Evolutionary conservation across 805 yeast species (phyloP).

Genomic region (Pichia scutulata): DNA sequence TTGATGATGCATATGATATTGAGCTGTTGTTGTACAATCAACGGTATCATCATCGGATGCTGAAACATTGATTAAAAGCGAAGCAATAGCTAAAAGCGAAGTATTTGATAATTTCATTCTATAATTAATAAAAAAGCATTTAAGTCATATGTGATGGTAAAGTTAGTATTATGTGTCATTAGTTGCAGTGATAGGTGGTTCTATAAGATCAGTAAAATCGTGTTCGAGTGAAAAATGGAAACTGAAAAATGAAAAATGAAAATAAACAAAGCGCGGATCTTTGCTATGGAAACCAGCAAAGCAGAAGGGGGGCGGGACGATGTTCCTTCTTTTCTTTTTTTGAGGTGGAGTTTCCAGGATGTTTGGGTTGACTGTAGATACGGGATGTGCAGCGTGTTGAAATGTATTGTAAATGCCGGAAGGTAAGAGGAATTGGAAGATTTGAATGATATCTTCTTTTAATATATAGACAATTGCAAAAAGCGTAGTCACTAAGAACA

Average conservation of each 20-base stretch:
- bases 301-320: not conserved
- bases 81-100: constrained; percentile 20
- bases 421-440: too few species aligned
- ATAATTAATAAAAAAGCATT: not conserved
- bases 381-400: too few species aligned
- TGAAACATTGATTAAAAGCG: constrained; percentile 21
- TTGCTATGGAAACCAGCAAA: not conserved
- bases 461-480: too few species aligned
- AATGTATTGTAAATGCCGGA: too few species aligned
- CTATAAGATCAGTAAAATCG: not conserved
- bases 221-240: not conserved
- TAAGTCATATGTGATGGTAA: not conserved
- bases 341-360: not conserved
- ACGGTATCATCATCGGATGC: constrained; percentile 26
- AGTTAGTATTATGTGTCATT: constrained; percentile 3
- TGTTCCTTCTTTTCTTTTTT: too few species aligned
- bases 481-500: too few species aligned
- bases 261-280: not conserved
- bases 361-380: not conserved
- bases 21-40: constrained; percentile 32
- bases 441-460: too few species aligned
- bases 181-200: not conserved
- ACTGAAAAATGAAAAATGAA: too few species aligned
- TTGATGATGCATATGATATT: constrained; percentile 51
- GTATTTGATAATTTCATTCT: constrained; percentile 21